Evolutionary conservation across 306 rosid genomes (phyloP), one percentile per base, ranked within the genome.

Genomic region (Sicyos edulis): DNA sequence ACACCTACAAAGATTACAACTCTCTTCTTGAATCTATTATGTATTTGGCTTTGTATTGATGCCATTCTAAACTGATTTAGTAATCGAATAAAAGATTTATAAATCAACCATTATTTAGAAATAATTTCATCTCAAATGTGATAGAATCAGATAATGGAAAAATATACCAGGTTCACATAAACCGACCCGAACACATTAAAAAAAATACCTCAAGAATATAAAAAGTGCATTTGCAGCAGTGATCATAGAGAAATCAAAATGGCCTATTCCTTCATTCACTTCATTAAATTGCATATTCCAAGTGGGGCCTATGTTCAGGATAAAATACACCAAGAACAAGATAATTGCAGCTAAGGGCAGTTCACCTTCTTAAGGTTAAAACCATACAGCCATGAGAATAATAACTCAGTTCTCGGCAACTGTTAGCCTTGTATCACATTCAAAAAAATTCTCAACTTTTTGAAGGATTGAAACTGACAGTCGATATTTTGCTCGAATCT

Each of bases 391-490:
- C 45, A 9, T 42, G 47, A 42, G 11, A 42, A 42, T 42, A 42
- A 42, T 9, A 42, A 42, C 47, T 42, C 47, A 9, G 47, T 42
- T 42, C 47, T 42, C 10, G 11, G 47, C 37, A 37, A 42, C 70
- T 10, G 9, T 40, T 19, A 65, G 54, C n/a, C 29, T 44, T 20
- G 17, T 20, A 12, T 66, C 4, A 20, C 10, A 20, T 66, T 66
- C 7, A 20, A 44, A 10, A 10, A 10, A 19, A n/a, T 20, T 20
- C 37, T 44, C 71, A 66, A 66, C 45, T 9, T 12, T 42, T 19
- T 65, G 11, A 42, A 65, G 69, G 26, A 37, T 63, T 63, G 69
- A 34, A 37, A 24, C 51, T 40, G 54, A 52, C 71, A 42, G 34
- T 65, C 24, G 7, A 37, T 37, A 6, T 37, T 37, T 42, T 32